Percentiles rank a stretch among this genome's conserved stretches.
phyloP scores from a whole-genome alignment of 345 rosid species.

The Aethionema arabicum region DNA sequence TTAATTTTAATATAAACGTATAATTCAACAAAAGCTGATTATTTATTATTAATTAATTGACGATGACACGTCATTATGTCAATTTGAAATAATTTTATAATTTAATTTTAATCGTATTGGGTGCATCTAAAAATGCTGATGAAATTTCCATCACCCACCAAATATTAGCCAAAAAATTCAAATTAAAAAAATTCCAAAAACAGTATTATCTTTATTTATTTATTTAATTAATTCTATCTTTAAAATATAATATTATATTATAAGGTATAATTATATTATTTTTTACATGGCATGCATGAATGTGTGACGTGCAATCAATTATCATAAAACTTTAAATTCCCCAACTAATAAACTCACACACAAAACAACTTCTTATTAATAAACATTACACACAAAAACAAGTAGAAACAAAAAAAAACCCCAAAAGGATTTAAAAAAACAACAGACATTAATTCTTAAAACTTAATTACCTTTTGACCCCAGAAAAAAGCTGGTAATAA shows the following conservation, averaged over 20 bases:
- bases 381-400: no score
- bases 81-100: conserved; percentile 5
- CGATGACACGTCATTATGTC: conserved; percentile 19
- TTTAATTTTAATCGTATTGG: conserved; percentile 16
- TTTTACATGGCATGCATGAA: conserved; percentile 25
- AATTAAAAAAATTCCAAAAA: no score
- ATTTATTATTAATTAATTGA: conserved; percentile 11
- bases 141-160: conserved; percentile 24
- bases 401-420: background rate
- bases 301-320: conserved; percentile 15
- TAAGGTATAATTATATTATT: background rate
- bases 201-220: background rate
- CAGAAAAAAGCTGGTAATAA: conserved; percentile 25
- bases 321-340: no score
- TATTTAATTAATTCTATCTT: background rate
- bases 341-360: no score
- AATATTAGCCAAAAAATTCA: conserved; percentile 11
- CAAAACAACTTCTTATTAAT: no score
- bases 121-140: conserved; percentile 32
- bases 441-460: background rate
- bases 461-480: conserved; percentile 31
- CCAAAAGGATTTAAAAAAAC: conserved; percentile 6
- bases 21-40: background rate
- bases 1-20: background rate
- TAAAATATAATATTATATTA: conserved; percentile 12